Conservation (phyloP, 768 basidiomycete genomes). For the Pisolithus albus region DNA sequence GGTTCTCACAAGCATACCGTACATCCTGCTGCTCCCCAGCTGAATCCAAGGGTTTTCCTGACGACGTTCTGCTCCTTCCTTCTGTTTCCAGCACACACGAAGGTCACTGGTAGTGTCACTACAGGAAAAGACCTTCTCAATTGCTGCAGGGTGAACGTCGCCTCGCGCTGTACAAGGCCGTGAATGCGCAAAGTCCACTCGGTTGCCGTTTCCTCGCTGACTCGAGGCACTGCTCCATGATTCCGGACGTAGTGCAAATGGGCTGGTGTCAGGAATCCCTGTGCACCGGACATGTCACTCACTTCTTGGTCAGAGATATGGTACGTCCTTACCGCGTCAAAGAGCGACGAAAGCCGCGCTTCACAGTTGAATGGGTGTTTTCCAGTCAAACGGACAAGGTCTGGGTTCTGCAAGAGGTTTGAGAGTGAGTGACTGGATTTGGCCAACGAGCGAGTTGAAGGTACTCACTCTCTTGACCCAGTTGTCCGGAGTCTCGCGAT, state of each 20-base stretch:
- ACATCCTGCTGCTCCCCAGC: slow-evolving; percentile 47
- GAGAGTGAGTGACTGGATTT: background rate
- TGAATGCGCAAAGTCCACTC: slow-evolving; percentile 42
- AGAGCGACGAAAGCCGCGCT: slow-evolving; percentile 39
- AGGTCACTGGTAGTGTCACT: slow-evolving; percentile 53
- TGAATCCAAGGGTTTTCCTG: slow-evolving; percentile 48
- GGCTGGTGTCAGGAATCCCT: slow-evolving; percentile 51
- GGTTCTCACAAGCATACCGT: background rate
- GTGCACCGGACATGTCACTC: background rate
- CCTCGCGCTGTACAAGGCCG: slow-evolving; percentile 31
- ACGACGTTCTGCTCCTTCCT: slow-evolving; percentile 63
- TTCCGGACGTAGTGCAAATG: slow-evolving; percentile 55
- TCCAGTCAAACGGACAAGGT: slow-evolving; percentile 46
- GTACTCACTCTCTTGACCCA: slow-evolving; percentile 33
- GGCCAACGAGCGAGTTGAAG: background rate
- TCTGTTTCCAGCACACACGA: slow-evolving; percentile 60
- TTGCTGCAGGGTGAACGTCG: slow-evolving; percentile 38
- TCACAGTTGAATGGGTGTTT: slow-evolving; percentile 61
- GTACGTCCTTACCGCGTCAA: slow-evolving; percentile 25
- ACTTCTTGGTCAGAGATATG: background rate
- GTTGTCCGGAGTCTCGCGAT: slow-evolving; percentile 33
- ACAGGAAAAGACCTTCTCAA: slow-evolving; percentile 40
- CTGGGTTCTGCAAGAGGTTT: slow-evolving; percentile 19
- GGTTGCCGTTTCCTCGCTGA: slow-evolving; percentile 30
- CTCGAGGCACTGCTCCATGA: slow-evolving; percentile 51